Percentiles rank a stretch among this genome's conserved stretches.
These are phyloP conservation scores for Paramecium primaurelia DNA, from an alignment of 73 alveolate genomes.

Conservation along the genomic window DNA sequence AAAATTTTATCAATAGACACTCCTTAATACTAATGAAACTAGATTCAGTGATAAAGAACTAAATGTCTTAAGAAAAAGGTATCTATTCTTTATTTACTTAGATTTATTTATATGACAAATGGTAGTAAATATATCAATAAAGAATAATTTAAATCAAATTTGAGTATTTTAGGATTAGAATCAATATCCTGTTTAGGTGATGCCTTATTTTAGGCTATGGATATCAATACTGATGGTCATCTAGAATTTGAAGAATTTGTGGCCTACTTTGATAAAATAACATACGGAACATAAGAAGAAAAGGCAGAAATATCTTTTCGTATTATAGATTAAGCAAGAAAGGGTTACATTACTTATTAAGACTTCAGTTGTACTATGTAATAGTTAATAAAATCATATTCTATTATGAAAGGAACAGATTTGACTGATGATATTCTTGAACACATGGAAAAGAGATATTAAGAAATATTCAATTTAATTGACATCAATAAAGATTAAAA, in stretches of 20 bases:
- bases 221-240: neutral
- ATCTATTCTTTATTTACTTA: neutral
- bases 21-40: neutral
- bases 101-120: neutral
- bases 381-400: neutral
- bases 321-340: neutral
- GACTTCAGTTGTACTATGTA: neutral
- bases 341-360: neutral
- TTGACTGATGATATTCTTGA: neutral
- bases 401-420: neutral
- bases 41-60: neutral
- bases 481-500: neutral
- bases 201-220: neutral
- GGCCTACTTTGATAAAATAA: neutral
- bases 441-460: neutral
- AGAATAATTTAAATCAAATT: neutral
- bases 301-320: constrained; percentile 9
- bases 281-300: neutral
- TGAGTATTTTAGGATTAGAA: neutral
- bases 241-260: constrained; percentile 8
- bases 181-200: neutral
- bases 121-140: neutral
- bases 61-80: neutral
- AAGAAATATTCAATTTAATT: neutral
- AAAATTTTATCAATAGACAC: neutral